Conservation (phyloP, 108 stramenopile genomes). For the Skeletonema costatum region DNA sequence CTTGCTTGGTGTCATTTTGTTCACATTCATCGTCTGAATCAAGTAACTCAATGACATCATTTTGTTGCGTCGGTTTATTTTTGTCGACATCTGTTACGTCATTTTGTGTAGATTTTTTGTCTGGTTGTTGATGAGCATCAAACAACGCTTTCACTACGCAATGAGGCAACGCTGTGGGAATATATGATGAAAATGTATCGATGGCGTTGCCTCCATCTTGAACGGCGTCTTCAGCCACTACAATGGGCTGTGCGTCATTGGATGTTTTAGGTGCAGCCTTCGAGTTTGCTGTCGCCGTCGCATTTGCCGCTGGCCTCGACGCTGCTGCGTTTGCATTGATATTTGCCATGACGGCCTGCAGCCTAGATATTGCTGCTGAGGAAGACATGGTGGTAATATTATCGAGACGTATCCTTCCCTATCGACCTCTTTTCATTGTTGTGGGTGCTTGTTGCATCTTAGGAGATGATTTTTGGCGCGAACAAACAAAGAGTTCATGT, state of each 20-base stretch:
- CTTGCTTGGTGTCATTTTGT: background rate
- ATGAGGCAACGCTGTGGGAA: conserved; percentile 38
- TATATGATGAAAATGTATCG: conserved; percentile 43
- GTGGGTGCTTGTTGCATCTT: too few relatives aligned
- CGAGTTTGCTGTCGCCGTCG: background rate
- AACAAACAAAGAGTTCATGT: too few relatives aligned
- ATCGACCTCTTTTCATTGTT: too few relatives aligned
- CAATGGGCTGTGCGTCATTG: background rate
- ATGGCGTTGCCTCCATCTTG: conserved; percentile 48
- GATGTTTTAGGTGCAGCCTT: background rate
- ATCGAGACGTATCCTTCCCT: too few relatives aligned
- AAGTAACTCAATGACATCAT: conserved; percentile 17
- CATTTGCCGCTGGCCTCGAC: background rate
- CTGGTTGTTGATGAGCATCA: background rate
- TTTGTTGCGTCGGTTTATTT: background rate
- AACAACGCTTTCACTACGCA: conserved; percentile 13
- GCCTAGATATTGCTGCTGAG: background rate
- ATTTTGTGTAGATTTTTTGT: background rate
- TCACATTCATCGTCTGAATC: conserved; percentile 13
- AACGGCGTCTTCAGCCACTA: conserved; percentile 34
- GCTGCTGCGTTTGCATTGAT: background rate
- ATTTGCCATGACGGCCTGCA: background rate
- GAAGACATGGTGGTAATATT: background rate
- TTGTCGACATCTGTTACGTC: background rate
- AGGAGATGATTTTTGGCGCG: too few relatives aligned